Conservation (phyloP, 1,284 basidiomycete genomes). For the Rhodotorula sp. region DNA sequence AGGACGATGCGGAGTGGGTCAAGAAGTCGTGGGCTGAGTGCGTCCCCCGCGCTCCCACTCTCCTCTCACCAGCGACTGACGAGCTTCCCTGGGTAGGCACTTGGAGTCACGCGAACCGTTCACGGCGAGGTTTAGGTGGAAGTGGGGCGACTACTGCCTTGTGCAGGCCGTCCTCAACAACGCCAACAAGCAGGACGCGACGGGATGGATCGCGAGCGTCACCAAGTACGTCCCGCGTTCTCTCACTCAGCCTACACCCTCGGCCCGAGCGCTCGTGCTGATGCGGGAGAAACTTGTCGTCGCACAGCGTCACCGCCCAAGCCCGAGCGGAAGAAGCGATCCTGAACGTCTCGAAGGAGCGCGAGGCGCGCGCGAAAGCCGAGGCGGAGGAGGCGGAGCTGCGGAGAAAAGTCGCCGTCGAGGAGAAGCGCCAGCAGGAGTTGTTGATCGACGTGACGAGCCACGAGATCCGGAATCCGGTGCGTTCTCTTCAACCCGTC, state of each 20-base stretch:
- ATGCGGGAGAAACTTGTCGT: too few species aligned
- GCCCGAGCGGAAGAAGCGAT: constrained; percentile 20
- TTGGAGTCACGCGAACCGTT: constrained; percentile 9
- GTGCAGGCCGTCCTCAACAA: constrained; percentile 12
- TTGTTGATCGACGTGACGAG: constrained; percentile 35
- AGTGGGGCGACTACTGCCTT: constrained; percentile 16
- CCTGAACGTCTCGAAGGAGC: constrained; percentile 20
- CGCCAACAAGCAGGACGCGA: not conserved
- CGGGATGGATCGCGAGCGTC: constrained; percentile 22
- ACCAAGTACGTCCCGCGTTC: constrained; percentile 8
- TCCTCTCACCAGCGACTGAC: too few species aligned
- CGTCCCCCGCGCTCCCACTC: not conserved
- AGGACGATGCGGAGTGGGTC: constrained; percentile 14
- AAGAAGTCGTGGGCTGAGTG: not conserved
- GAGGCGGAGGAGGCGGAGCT: constrained; percentile 28
- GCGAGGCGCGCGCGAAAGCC: constrained; percentile 20
- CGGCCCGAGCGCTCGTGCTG: not conserved
- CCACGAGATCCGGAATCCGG: constrained; percentile 36
- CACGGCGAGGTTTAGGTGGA: constrained; percentile 18
- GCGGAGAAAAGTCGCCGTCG: constrained; percentile 10
- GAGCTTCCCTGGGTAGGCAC: not conserved
- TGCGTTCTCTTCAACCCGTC: too few species aligned
- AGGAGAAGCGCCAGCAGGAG: constrained; percentile 32
- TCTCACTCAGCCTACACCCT: too few species aligned
- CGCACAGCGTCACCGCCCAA: constrained; percentile 14